Base-by-base conservation (phyloP, 345 rosid species). In the Cardamine occulta region DNA sequence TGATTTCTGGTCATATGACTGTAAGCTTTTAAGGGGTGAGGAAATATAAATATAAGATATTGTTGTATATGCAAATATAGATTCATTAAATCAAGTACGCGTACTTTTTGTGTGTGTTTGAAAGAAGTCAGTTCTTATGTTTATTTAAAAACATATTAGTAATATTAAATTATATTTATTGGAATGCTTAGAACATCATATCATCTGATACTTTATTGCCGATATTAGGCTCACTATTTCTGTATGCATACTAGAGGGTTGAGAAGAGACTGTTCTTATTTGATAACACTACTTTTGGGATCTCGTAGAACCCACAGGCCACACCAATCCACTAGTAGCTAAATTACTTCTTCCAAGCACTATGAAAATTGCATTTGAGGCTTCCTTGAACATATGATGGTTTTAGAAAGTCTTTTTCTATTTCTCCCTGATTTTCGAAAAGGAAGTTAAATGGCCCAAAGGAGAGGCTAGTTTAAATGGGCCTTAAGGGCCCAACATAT, bases 401-500 rank as follows among this genome's bases (percentile, higher is more conserved):
- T 40, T 13, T 42, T 40, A 13, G 45, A 39, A 13, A 40, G 15
- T 37, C 10, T 37, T 37, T 37, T 37, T 37, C 1, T 34, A 34
- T 8, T 34, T 37, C 47, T 42, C 48, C 48, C 6, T 42, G 17
- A 14, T 5, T 42, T 42, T 14, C 48, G 5, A 42, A 1, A 48
- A 48, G 14, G 14, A 19, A 51, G 55, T 19, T 51, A 51, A 51
- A 51, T 56, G 37, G 39, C 26, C 28, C 26, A 14, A 40, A 32
- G 15, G 10, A 48, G 6, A 42, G 28, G 21, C 34, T 52, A 26
- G 32, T 18, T 44, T 21, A 4, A 21, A 7, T 45, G 3, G 67
- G 53, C 73, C 32, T 64, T 45, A 45, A 8, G 0, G 18, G 79
- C 45, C 61, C 61, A 74, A 48, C 10, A 26, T 55, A 6, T 39